Base-by-base conservation (phyloP, 2,329 filamentous ascomycete species). In the Pseudogymnoascus sp. region DNA sequence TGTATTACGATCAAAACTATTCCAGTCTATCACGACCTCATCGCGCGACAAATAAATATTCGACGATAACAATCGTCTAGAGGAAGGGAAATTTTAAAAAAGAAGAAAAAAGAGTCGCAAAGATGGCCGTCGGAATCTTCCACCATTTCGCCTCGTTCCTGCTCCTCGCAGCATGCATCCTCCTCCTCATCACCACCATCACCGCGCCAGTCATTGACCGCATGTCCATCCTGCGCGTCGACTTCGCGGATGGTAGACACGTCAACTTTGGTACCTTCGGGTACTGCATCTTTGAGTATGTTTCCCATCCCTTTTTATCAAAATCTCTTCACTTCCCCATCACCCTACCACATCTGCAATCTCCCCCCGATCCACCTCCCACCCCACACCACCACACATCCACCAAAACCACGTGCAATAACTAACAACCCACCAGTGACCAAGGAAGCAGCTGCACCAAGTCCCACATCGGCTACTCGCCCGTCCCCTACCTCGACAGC, bases 261-360 rank as follows among this genome's bases (percentile, higher is more conserved):
- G 72, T 85, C 35, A 77, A 75, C 2, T 85, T 84, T 71, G 85
- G 85, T 48, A 83, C 82, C 0, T 87, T 86, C 73, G 85, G 85
- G 6, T 83, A 80, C 70, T 88, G 85, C 69, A 66, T 76, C 33
- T 66, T 72, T 36, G 67, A 62, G 73, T 73, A 69, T 59, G 68
- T 70, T 31, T 35, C 38, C 36, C 8, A 3, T 31, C 27, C n/a
- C 58, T 12, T 25, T 29, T 21, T 21, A 6, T 6, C 9, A 9
- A 17, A 42, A 33, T 17, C 55, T 25, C 62, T 39, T 4, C 29
- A 33, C 39, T 25, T 10, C 17, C 9, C 12, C 39, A 42, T 10
- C 17, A 21, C 12, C 17, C 4, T 5, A 42, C 12, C 17, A 21
- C 39, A 3, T 13, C 4, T 13, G 8, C 39, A 58, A 36, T 33